Base-by-base conservation (phyloP, 148 eudicot species). In the Cornus florida region DNA sequence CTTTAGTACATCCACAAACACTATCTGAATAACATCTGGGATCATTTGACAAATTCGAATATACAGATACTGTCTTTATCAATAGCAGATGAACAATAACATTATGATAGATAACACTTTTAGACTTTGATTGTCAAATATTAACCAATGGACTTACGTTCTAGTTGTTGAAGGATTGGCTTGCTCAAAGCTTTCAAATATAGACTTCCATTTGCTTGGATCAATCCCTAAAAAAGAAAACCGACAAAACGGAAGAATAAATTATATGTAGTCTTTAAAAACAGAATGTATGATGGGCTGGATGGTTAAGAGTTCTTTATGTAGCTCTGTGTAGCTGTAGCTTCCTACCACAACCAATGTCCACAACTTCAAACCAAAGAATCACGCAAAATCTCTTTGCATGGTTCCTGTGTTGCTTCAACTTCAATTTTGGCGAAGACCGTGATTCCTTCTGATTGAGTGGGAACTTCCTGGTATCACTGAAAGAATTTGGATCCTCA, bases 101-200 rank as follows among this genome's bases (percentile, higher is more conserved):
- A 43, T 33, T 56, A 43, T 16, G 32, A 46, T 41, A 64, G 57
- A 19, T 24, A 23, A n/a, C 4, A 17, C 38, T 50, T 32, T 77
- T 65, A 20, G 57, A 8, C 32, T 53, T 43, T 12, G 17, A 17
- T 82, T 50, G 32, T 53, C 65, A 73, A 24, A 73, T 22, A 43
- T 72, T 46, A 72, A 69, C 22, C 7, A 11, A 4, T 4, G 19
- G 38, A 38, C 98, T 90, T 87, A 96, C 99, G 85, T 84, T 70
- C 99, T 86, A 65, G 99, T 93, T 76, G 99, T 96, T 70, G 99
- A 96, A 65, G 97, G 92, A 72, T 96, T 98, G 60, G 98, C 99
- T 86, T 96, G 99, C 86, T 93, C 99, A 85, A 96, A 96, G 85
- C 99, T 96, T 87, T 96, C 99, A 83, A 96, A 96, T 69, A 96